Evolutionary conservation across 257 asterid genomes (phyloP).

Genomic region (Primulina tabacum): DNA sequence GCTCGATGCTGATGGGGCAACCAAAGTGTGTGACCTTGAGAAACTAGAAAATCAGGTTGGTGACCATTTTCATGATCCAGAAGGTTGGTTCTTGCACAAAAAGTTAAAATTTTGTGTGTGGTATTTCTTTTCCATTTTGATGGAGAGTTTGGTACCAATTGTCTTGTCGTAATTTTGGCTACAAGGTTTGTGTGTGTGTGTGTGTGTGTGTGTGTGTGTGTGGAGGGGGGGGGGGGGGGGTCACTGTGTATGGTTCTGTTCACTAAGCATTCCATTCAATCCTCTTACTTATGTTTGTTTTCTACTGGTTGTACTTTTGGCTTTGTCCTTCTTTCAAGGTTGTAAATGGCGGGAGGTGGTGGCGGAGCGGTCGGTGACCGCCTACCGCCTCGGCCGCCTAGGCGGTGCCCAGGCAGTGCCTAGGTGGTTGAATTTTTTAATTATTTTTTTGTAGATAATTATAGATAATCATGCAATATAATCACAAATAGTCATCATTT

Average conservation of each 20-base stretch:
- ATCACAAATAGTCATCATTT: too few relatives aligned
- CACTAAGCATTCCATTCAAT: background rate
- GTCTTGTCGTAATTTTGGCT: background rate
- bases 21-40: conserved; percentile 84
- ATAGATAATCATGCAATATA: too few relatives aligned
- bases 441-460: too few relatives aligned
- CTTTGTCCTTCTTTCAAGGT: too few relatives aligned
- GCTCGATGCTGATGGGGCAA: conserved; percentile 99
- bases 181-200: background rate
- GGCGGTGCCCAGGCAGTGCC: too few relatives aligned
- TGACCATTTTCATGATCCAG: conserved; percentile 21
- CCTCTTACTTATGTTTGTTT: background rate
- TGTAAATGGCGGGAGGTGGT: too few relatives aligned
- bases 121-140: conserved; percentile 16
- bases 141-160: background rate
- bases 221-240: background rate
- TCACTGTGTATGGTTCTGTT: background rate
- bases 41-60: conserved; percentile 95
- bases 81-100: conserved; percentile 18
- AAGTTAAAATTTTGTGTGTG: conserved; percentile 5
- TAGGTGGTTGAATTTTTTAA: too few relatives aligned
- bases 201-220: too few relatives aligned
- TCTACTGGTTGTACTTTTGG: background rate
- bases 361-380: too few relatives aligned
- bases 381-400: too few relatives aligned